Evolutionary conservation across 116 monocot genomes (phyloP).

Genomic region (Posidonia oceanica): DNA sequence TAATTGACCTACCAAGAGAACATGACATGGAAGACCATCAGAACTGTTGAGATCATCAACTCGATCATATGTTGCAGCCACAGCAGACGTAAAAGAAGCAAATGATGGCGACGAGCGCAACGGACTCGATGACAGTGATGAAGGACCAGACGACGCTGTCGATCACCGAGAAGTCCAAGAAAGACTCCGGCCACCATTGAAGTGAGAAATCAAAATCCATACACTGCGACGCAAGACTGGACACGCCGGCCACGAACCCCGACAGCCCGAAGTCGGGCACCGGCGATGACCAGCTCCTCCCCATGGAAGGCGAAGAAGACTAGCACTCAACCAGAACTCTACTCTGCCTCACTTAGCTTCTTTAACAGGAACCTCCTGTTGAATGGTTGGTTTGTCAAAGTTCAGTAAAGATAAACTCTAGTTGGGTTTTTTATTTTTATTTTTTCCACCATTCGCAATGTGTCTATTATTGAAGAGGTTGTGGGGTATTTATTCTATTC

Average conservation of each 20-base stretch:
- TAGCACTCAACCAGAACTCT: not conserved
- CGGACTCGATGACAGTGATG: constrained; percentile 21
- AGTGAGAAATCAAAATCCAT: not conserved
- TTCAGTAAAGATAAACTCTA: too few relatives aligned
- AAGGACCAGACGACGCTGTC: constrained; percentile 27
- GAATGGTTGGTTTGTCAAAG: too few relatives aligned
- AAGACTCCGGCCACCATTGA: not conserved
- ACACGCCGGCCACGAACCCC: not conserved
- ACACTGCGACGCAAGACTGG: not conserved
- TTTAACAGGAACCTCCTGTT: too few relatives aligned
- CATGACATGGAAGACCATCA: too few relatives aligned
- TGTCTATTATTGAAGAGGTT: too few relatives aligned
- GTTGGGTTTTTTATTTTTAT: too few relatives aligned
- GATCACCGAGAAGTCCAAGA: constrained; percentile 15
- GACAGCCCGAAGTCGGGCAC: not conserved
- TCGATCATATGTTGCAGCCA: constrained; percentile 28
- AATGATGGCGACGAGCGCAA: constrained; percentile 18
- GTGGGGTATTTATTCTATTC: too few relatives aligned
- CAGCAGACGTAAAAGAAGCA: constrained; percentile 42
- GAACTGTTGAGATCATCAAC: too few relatives aligned
- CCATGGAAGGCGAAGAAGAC: too few relatives aligned
- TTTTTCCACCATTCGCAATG: too few relatives aligned
- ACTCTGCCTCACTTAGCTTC: not conserved
- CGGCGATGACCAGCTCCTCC: constrained; percentile 2
- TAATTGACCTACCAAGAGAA: too few relatives aligned